Evolutionary conservation across 1,139 yeast species (phyloP).

Genomic region (Arxiozyma heterogenica): DNA sequence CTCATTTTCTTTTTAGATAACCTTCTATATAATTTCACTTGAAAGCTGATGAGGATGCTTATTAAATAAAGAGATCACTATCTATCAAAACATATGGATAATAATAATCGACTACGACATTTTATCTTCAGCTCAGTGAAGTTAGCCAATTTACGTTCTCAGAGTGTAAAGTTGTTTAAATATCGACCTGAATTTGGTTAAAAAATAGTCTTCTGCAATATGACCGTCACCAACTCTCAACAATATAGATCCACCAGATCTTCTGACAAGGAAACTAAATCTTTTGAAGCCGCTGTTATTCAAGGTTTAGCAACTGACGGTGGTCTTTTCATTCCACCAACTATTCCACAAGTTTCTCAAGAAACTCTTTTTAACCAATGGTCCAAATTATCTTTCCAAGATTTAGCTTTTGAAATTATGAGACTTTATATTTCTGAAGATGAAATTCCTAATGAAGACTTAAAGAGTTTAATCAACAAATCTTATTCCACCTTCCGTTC

Average conservation of each 20-base stretch:
- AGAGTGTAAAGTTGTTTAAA: not conserved
- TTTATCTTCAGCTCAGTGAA: not conserved
- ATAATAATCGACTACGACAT: not conserved
- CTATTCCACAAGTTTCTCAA: conserved; percentile 59
- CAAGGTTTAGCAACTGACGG: conserved; percentile 95
- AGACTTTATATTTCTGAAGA: conserved; percentile 58
- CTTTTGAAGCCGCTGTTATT: conserved; percentile 88
- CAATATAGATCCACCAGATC: conserved; percentile 85
- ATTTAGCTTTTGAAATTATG: conserved; percentile 79
- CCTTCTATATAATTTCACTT: not conserved
- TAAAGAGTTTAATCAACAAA: conserved; percentile 49
- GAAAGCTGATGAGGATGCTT: not conserved
- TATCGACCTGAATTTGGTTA: not conserved
- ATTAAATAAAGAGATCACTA: too few species aligned
- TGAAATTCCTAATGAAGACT: conserved; percentile 68
- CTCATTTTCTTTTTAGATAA: not conserved
- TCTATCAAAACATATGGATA: not conserved
- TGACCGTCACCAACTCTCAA: conserved; percentile 35
- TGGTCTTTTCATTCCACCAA: conserved; percentile 83
- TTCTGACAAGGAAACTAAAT: conserved; percentile 41
- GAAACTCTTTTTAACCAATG: conserved; percentile 52
- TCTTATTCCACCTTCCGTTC: conserved; percentile 88
- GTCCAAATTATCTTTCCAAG: conserved; percentile 69
- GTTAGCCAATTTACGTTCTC: not conserved
- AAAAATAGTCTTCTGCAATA: conserved; percentile 2